Evolutionary conservation across 352 stramenopile genomes (phyloP), one percentile per base, ranked within the genome.

Genomic region (Globisporangium solare): DNA sequence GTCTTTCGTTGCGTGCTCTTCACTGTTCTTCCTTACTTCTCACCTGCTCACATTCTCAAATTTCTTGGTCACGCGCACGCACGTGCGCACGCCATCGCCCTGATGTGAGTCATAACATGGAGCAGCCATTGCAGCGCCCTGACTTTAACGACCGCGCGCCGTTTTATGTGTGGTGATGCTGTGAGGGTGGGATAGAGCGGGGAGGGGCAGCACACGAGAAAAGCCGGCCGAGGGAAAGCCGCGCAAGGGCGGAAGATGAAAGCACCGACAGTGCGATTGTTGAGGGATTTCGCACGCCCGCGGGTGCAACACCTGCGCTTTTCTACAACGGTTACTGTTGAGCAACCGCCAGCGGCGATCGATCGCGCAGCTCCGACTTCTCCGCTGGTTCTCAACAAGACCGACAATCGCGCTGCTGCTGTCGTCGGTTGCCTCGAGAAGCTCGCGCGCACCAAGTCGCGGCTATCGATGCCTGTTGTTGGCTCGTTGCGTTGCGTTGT

Each of bases 191-290:
- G 50, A 56, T 55, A 55, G 50, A 55, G 50, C 35, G 50, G 32
- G 35, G 31, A 32, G 48, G 48, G n/a, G 48, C 27, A 45, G n/a
- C 10, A 20, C 31, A 18, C 32, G 32, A 55, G 35, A 55, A 46
- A 8, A 22, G 50, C 2, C 50, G 8, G 17, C 13, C 7, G 20
- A n/a, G 43, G 50, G 50, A 55, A 35, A 55, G 50, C 35, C 50
- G 12, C 50, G 32, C 18, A 42, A 55, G 50, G 50, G 50, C 50
- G 50, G 50, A 55, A 55, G 50, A 55, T 55, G 32, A 55, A 43
- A 10, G 27, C 6, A 11, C 27, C 27, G 4, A 35, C 27, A 10
- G 27, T 35, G 3, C 0, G 27, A 35, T 35, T 35, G 27, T 35
- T 35, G 27, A 35, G 27, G n/a, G 27, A 22, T 20, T 37, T 54